Conservation (phyloP, 768 basidiomycete species). For the Gloeophyllum trabeum region DNA sequence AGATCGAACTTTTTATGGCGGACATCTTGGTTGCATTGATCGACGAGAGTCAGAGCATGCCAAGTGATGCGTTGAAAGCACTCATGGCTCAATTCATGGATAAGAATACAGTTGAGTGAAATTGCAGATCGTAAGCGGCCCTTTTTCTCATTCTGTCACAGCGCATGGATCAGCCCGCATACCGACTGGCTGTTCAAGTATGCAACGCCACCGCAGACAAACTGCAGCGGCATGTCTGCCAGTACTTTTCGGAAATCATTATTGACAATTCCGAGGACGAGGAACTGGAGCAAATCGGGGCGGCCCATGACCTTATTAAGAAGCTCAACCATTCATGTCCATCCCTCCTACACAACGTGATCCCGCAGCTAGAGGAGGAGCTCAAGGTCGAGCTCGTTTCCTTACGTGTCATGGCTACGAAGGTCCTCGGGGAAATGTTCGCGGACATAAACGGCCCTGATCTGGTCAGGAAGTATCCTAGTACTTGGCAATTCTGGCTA, state of each 20-base stretch:
- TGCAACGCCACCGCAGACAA: constrained; percentile 79
- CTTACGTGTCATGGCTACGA: constrained; percentile 72
- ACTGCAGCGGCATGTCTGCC: constrained; percentile 79
- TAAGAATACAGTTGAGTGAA: constrained; percentile 50
- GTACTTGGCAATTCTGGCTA: constrained; percentile 82
- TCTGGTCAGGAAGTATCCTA: constrained; percentile 67
- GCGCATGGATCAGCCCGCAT: constrained; percentile 66
- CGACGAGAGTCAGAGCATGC: constrained; percentile 76
- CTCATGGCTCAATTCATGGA: constrained; percentile 82
- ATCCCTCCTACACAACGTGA: constrained; percentile 73
- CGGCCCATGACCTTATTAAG: constrained; percentile 79
- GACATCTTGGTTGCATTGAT: constrained; percentile 86
- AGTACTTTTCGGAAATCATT: constrained; percentile 90
- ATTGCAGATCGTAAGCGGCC: background rate
- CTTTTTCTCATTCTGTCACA: constrained; percentile 13
- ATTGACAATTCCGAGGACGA: constrained; percentile 48
- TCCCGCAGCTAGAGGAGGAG: constrained; percentile 90
- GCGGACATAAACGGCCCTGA: constrained; percentile 65
- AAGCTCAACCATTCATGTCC: constrained; percentile 75
- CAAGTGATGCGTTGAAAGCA: constrained; percentile 66
- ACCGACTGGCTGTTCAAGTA: constrained; percentile 75
- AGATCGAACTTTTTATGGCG: constrained; percentile 76
- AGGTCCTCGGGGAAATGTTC: constrained; percentile 86
- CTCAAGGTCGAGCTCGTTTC: constrained; percentile 63
- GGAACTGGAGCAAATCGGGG: constrained; percentile 56